A percentile compares a stretch with the other conserved stretches of the same genome.
These are phyloP conservation scores for Astragalus membranaceus DNA, from an alignment of 306 rosid genomes.

Conservation along the genomic window DNA sequence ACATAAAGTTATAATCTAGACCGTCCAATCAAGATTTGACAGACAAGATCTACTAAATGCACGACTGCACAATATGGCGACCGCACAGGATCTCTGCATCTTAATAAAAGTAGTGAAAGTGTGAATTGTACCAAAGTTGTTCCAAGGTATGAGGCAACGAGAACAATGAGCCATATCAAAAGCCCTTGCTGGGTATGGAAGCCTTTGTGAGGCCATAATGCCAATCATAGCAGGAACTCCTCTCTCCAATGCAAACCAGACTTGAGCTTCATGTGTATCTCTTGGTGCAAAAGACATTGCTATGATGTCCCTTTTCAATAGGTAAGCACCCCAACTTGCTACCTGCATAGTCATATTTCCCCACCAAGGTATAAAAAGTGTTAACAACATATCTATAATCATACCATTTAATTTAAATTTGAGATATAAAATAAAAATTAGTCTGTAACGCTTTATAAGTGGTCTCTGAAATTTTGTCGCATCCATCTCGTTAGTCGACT, in stretches of 20 bases:
- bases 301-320: constrained; percentile 68
- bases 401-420: background rate
- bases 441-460: too few species aligned
- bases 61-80: too few species aligned
- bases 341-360: constrained; percentile 49
- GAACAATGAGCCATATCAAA: constrained; percentile 99
- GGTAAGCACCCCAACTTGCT: constrained; percentile 97
- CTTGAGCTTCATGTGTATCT: constrained; percentile 96
- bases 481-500: too few species aligned
- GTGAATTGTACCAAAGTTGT: constrained; percentile 35
- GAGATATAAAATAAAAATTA: background rate
- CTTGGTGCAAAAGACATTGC: constrained; percentile 97
- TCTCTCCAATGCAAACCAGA: constrained; percentile 89
- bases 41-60: too few species aligned
- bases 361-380: background rate
- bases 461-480: too few species aligned
- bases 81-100: too few species aligned
- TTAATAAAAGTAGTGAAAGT: background rate
- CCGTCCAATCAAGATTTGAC: too few species aligned
- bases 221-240: constrained; percentile 99
- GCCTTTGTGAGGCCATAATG: constrained; percentile 71
- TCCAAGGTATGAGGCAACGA: constrained; percentile 92
- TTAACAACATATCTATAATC: background rate
- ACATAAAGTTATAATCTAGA: too few species aligned
- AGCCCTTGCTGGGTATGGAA: constrained; percentile 90